A percentile compares a stretch with the other conserved stretches of the same genome.
Evolutionary conservation across 2,329 filamentous ascomycete genomes (phyloP).

Genomic region (Sordariomycetes sp.): DNA sequence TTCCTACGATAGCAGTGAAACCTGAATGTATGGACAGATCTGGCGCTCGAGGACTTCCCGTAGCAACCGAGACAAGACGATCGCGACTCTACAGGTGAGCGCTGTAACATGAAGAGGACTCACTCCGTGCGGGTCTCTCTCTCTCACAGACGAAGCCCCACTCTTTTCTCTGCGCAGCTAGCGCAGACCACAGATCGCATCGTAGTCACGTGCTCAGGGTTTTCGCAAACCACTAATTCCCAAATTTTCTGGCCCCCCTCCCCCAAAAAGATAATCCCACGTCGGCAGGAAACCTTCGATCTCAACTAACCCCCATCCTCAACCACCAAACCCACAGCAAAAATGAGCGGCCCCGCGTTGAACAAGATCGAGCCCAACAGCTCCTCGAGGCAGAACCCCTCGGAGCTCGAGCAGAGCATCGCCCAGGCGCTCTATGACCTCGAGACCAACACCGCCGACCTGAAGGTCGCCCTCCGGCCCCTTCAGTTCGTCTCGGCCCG

Average conservation of each 20-base stretch:
- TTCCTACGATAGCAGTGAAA: too few relatives aligned
- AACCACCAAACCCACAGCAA: conserved; percentile 23
- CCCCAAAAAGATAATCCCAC: conserved; percentile 1
- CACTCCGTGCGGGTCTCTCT: too few relatives aligned
- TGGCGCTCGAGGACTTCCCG: too few relatives aligned
- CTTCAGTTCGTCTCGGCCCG: conserved; percentile 98
- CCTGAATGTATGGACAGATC: too few relatives aligned
- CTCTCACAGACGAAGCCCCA: background rate
- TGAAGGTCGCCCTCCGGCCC: conserved; percentile 90
- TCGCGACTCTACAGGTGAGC: too few relatives aligned
- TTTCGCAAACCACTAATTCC: conserved; percentile 1
- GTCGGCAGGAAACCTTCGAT: background rate
- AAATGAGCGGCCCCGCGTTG: conserved; percentile 56
- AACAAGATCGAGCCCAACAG: conserved; percentile 99
- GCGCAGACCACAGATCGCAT: background rate
- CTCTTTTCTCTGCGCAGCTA: background rate
- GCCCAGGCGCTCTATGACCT: conserved; percentile 96
- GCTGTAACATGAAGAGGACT: too few relatives aligned
- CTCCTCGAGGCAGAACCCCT: conserved; percentile 89
- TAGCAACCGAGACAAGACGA: too few relatives aligned
- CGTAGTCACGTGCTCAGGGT: conserved; percentile 3
- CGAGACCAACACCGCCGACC: conserved; percentile 97
- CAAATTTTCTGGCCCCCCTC: conserved; percentile 2
- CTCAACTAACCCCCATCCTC: conserved; percentile 11
- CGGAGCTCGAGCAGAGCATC: conserved; percentile 94